Evolutionary conservation across 768 basidiomycete genomes (phyloP).

Genomic region (Gyrodon lividus): DNA sequence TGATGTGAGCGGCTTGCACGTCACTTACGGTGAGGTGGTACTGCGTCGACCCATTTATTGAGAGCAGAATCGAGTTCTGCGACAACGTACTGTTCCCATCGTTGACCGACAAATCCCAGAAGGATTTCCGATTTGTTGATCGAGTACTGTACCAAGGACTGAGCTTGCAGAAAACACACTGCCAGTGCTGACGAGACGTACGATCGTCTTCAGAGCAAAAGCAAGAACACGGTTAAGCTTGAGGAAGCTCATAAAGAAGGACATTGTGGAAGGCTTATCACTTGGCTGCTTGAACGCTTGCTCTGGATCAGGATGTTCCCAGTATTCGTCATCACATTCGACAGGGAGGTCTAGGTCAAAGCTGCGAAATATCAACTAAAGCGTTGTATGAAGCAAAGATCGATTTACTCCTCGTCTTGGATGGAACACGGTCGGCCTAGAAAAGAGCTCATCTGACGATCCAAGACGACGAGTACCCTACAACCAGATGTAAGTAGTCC

Average conservation of each 20-base stretch:
- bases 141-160: slow-evolving; percentile 51
- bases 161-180: neutral
- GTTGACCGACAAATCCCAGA: slow-evolving; percentile 45
- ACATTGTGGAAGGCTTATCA: slow-evolving; percentile 51
- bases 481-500: neutral
- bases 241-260: slow-evolving; percentile 53
- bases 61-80: slow-evolving; percentile 72
- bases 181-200: slow-evolving; percentile 23
- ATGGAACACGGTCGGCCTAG: slow-evolving; percentile 67
- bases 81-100: slow-evolving; percentile 66
- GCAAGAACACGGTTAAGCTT: slow-evolving; percentile 64
- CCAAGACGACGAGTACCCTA: slow-evolving; percentile 32
- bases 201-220: slow-evolving; percentile 61
- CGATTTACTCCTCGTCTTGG: slow-evolving; percentile 66
- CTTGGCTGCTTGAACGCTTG: slow-evolving; percentile 61
- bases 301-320: slow-evolving; percentile 49
- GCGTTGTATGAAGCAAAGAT: neutral
- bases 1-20: neutral
- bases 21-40: slow-evolving; percentile 47
- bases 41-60: slow-evolving; percentile 74
- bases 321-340: slow-evolving; percentile 70
- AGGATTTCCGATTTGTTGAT: slow-evolving; percentile 62
- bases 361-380: slow-evolving; percentile 31
- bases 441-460: slow-evolving; percentile 40
- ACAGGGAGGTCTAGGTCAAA: slow-evolving; percentile 62